Percentiles rank a stretch among this genome's conserved stretches.
Conservation (phyloP, 2,329 filamentous ascomycete species). For the Epicoccum nigrum region DNA sequence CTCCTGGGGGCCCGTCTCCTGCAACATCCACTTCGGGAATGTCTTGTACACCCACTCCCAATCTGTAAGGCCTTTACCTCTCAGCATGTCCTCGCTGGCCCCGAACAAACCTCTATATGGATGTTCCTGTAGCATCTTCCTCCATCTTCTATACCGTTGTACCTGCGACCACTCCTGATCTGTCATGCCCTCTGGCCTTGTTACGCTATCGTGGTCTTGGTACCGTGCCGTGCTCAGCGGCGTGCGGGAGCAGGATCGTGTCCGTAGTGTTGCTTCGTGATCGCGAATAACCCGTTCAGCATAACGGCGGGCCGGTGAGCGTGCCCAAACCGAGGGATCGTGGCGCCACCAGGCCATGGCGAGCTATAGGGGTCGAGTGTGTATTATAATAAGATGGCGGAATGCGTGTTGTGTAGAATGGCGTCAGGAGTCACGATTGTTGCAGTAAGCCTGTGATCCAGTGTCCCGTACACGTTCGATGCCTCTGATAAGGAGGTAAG, state of each 20-base stretch:
- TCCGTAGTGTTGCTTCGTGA: constrained; percentile 30
- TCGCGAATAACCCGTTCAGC: constrained; percentile 30
- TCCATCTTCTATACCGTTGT: constrained; percentile 38
- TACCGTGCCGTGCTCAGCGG: constrained; percentile 26
- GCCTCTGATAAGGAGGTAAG: too few relatives aligned
- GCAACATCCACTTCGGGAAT: constrained; percentile 42
- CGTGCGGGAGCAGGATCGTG: constrained; percentile 39
- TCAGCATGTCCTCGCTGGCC: constrained; percentile 45
- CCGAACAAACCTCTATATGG: constrained; percentile 54
- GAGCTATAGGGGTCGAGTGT: neutral
- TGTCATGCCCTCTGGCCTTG: constrained; percentile 33
- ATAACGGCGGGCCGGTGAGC: constrained; percentile 31
- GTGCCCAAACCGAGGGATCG: constrained; percentile 31
- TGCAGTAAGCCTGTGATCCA: too few relatives aligned
- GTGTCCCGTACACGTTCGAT: too few relatives aligned
- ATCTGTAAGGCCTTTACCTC: constrained; percentile 38
- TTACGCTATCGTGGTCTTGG: constrained; percentile 26
- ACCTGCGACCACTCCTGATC: constrained; percentile 40
- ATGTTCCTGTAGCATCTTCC: constrained; percentile 44
- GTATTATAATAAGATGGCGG: neutral
- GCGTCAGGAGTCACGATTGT: too few relatives aligned
- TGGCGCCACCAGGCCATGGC: constrained; percentile 34
- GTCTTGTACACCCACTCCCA: constrained; percentile 39
- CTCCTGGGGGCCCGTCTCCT: constrained; percentile 30
- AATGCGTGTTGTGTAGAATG: neutral